A percentile compares a stretch with the other conserved stretches of the same genome.
These are phyloP conservation scores for Talaromyces islandicus DNA, from an alignment of 2,329 filamentous ascomycete genomes.

Conservation along the genomic window DNA sequence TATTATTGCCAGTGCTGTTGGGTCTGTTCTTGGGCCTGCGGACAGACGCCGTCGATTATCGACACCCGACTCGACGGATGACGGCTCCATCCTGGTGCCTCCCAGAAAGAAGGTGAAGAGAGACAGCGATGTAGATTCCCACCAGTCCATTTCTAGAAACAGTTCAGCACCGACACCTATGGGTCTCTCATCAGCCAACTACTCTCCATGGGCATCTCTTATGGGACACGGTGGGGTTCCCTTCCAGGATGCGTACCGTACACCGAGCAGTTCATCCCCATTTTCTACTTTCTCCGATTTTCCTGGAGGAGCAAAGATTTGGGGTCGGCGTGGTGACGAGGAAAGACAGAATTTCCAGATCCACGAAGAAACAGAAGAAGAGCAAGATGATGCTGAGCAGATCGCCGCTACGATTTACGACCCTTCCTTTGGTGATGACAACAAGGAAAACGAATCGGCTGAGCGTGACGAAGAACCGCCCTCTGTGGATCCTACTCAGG, in stretches of 20 bases:
- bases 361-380: background rate
- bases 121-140: background rate
- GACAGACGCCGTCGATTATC: background rate
- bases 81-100: background rate
- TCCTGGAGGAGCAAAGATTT: background rate
- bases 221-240: background rate
- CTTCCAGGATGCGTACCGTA: background rate
- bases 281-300: background rate
- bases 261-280: background rate
- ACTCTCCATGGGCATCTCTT: background rate
- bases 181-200: background rate
- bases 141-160: background rate
- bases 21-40: background rate
- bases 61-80: background rate
- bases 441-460: background rate
- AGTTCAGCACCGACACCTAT: background rate
- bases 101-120: background rate
- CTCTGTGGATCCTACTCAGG: background rate
- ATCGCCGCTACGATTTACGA: background rate
- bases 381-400: background rate
- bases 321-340: background rate
- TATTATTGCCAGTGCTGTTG: background rate
- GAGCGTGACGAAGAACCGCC: background rate
- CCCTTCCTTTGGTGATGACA: background rate
- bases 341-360: background rate